Conservation (phyloP, 768 basidiomycete genomes). For the Tubosaeta brunneosetosa region DNA sequence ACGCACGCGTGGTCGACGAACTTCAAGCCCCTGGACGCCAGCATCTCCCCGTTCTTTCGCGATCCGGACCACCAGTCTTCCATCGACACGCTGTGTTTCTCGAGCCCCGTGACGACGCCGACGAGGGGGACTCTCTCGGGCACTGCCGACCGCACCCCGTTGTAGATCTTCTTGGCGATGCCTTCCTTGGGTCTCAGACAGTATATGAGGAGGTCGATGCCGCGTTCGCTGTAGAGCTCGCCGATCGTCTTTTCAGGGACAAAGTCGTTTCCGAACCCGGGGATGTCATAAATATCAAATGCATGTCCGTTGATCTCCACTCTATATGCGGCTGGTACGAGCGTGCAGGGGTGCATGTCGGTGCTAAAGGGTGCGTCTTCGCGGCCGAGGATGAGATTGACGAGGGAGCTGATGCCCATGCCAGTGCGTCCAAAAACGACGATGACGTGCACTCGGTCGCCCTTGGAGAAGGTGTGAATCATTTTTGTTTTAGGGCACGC, state of each 20-base stretch:
- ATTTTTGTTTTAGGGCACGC: not conserved
- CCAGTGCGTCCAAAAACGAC: constrained; percentile 33
- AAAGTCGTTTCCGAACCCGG: constrained; percentile 22
- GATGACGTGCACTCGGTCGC: constrained; percentile 28
- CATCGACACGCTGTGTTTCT: constrained; percentile 30
- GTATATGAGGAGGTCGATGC: constrained; percentile 30
- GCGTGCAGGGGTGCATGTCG: constrained; percentile 29
- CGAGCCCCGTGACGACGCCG: constrained; percentile 34
- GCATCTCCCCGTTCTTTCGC: constrained; percentile 31
- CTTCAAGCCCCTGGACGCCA: constrained; percentile 30
- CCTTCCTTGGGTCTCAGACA: constrained; percentile 28
- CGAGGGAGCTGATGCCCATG: constrained; percentile 30
- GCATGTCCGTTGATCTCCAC: constrained; percentile 28
- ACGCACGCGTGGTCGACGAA: constrained; percentile 41
- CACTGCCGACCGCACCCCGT: constrained; percentile 22
- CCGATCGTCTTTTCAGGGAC: constrained; percentile 23
- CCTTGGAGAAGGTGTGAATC: constrained; percentile 12
- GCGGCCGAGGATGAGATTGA: constrained; percentile 29
- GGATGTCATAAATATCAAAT: constrained; percentile 30
- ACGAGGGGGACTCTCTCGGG: constrained; percentile 36
- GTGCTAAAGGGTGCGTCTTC: constrained; percentile 32
- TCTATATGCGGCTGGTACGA: constrained; percentile 21
- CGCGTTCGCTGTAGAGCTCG: constrained; percentile 29
- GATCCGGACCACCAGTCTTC: constrained; percentile 32
- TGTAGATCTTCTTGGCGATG: constrained; percentile 25